Evolutionary conservation across 2,329 filamentous ascomycete genomes (phyloP).

Genomic region (Hypoxylon sp.): DNA sequence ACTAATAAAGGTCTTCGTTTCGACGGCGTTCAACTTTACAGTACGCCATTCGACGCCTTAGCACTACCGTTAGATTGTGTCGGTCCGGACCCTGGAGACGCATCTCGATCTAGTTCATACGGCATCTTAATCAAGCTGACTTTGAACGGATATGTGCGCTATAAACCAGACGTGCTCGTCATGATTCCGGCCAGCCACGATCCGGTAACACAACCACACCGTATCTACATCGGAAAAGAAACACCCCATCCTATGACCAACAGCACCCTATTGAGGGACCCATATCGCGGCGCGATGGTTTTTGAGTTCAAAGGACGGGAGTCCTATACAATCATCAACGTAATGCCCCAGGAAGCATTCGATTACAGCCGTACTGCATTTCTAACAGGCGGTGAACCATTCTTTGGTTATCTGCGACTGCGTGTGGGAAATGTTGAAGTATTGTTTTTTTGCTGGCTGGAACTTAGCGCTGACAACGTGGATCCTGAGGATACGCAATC

Average conservation of each 20-base stretch:
- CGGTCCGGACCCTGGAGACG: not conserved
- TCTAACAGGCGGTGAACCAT: constrained; percentile 11
- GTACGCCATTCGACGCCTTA: not conserved
- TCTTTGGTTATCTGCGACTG: constrained; percentile 18
- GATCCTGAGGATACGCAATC: not conserved
- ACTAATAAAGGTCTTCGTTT: constrained; percentile 23
- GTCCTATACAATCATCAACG: constrained; percentile 5
- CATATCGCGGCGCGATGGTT: too few species aligned
- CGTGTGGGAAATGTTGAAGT: constrained; percentile 2
- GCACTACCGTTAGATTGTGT: constrained; percentile 9
- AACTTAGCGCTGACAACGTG: not conserved
- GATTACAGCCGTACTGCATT: constrained; percentile 12
- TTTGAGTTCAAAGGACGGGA: constrained; percentile 2
- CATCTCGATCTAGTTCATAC: not conserved
- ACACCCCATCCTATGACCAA: too few species aligned
- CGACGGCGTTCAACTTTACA: constrained; percentile 15
- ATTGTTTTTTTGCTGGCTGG: constrained; percentile 12
- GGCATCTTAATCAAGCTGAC: constrained; percentile 17
- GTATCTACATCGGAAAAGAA: constrained; percentile 18
- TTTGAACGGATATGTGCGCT: constrained; percentile 22
- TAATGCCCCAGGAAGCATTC: constrained; percentile 13
- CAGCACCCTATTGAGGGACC: too few species aligned
- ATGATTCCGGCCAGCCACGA: not conserved
- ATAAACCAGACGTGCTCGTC: constrained; percentile 5
- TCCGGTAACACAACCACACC: constrained; percentile 5